Conservation (phyloP, 139 green algal genomes). For the Chlamydomonas sp. region DNA sequence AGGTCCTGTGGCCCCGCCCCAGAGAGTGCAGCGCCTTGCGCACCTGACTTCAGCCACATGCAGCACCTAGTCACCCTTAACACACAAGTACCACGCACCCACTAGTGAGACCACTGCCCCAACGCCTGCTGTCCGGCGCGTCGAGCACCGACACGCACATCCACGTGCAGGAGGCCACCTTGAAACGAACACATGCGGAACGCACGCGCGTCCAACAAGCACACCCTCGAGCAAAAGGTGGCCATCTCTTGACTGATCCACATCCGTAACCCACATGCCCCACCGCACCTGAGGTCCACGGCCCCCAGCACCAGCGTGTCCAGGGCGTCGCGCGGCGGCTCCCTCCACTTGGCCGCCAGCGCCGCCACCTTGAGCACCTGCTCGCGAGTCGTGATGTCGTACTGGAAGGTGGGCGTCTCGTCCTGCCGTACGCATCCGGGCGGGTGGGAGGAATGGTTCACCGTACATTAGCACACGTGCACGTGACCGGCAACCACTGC, state of each 20-base stretch:
- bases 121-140: too few relatives aligned
- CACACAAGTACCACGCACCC: too few relatives aligned
- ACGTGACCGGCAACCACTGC: not conserved
- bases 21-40: too few relatives aligned
- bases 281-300: constrained; percentile 60
- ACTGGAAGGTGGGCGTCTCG: constrained; percentile 74
- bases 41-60: too few relatives aligned
- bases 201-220: too few relatives aligned
- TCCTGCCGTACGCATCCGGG: constrained; percentile 30
- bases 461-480: not conserved
- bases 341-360: constrained; percentile 87
- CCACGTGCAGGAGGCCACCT: not conserved
- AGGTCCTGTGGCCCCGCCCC: too few relatives aligned
- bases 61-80: too few relatives aligned
- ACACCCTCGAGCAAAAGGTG: too few relatives aligned
- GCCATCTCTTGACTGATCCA: not conserved
- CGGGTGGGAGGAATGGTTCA: not conserved
- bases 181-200: too few relatives aligned
- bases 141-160: too few relatives aligned
- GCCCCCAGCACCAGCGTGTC: constrained; percentile 83
- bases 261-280: not conserved
- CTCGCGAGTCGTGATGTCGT: constrained; percentile 41
- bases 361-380: constrained; percentile 67
- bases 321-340: constrained; percentile 88
- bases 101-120: too few relatives aligned